A percentile compares a stretch with the other conserved stretches of the same genome.
These are phyloP conservation scores for Niveomyces coronatus DNA, from an alignment of 2,329 filamentous ascomycete species.

Conservation along the genomic window DNA sequence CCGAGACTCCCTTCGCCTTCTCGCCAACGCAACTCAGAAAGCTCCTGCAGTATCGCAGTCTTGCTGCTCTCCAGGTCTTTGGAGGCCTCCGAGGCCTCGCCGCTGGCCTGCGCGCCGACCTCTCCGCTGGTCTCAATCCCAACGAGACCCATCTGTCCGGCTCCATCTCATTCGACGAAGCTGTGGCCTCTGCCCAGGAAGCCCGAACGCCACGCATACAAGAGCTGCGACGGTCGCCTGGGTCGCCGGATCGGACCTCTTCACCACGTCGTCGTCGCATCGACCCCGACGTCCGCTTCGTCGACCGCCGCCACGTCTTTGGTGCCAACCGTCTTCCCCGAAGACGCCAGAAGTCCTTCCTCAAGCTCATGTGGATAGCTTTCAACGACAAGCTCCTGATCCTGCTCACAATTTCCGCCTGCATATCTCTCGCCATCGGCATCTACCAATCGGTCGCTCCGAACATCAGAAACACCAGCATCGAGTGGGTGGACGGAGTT, in stretches of 20 bases:
- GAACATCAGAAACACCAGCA: conserved; percentile 37
- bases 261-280: conserved; percentile 22
- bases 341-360: conserved; percentile 58
- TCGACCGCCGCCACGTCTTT: conserved; percentile 60
- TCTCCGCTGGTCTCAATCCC: conserved; percentile 35
- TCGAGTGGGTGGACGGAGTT: conserved; percentile 76
- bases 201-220: conserved; percentile 17
- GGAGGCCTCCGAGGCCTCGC: conserved; percentile 45
- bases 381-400: conserved; percentile 77
- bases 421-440: conserved; percentile 64
- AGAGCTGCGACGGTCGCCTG: conserved; percentile 10
- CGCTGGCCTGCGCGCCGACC: conserved; percentile 38
- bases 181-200: conserved; percentile 27
- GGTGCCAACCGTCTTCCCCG: conserved; percentile 48
- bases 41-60: conserved; percentile 39
- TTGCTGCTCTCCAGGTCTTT: conserved; percentile 37
- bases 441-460: conserved; percentile 61
- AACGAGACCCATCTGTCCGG: conserved; percentile 39
- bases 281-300: conserved; percentile 15
- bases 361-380: conserved; percentile 61
- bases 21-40: conserved; percentile 43
- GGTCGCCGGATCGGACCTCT: conserved; percentile 16
- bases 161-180: conserved; percentile 38
- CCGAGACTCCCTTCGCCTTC: conserved; percentile 41
- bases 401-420: conserved; percentile 57